Evolutionary conservation across 441 rosid genomes (phyloP), one percentile per base, ranked within the genome.

Genomic region (Eruca vesicaria): DNA sequence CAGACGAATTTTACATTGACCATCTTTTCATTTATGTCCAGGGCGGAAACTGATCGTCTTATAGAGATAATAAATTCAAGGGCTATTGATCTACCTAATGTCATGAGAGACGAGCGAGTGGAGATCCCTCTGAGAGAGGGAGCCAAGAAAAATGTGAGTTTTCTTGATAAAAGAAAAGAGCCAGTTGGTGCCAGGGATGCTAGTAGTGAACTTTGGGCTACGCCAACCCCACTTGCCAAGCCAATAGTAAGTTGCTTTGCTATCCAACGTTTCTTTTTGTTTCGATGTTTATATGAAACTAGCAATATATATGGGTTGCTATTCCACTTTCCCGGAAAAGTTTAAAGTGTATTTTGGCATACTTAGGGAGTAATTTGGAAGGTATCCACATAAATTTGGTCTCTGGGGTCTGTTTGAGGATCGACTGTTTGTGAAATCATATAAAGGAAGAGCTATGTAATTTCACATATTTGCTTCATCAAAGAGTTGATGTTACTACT

Each of bases 11-110:
- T 62, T 28, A 52, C 38, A 56, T 20, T 79, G 65, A 66, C 55
- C 52, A 53, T 68, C 62, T 63, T 11, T 71, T 68, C 68, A 38
- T 76, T 15, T 33, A 32, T 33, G 2, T 79, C 77, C 80, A 94
- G 98, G 83, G 89, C 82, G 77, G 93, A 94, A 82, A 81, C 89
- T 73, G 81, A 83, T 77, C 87, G 63, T 73, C 82, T 94, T 68
- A 69, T 88, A 33, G 86, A 89, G 79, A 82, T 91, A 71, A 45
- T 94, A 79, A 77, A 76, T 79, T 90, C 97, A 79, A 88, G 87
- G 81, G 84, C 82, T 77, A 80, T 72, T 74, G 90, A 85, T 82
- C 48, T 45, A 74, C 85, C 84, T 36, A 72, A 70, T 63, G 73
- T 48, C 72, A 79, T 63, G 36, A 84, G 75, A 78, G 87, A 78